Evolutionary conservation across 2,329 filamentous ascomycete species (phyloP).

Genomic region (Aspergillus thermomutatus): DNA sequence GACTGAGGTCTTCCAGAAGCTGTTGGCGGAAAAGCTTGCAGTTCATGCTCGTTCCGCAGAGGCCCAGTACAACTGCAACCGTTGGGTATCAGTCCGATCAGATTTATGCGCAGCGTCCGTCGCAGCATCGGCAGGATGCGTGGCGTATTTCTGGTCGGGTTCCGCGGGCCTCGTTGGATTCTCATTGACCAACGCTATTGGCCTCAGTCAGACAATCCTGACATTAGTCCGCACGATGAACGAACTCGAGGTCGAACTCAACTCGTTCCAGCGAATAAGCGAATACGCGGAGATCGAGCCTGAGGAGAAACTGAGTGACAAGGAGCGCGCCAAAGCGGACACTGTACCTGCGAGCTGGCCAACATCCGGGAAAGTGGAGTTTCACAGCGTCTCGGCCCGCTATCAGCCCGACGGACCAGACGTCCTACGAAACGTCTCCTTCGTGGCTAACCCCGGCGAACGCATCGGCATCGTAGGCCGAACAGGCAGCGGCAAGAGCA

Average conservation of each 20-base stretch:
- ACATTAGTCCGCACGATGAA: conserved; percentile 54
- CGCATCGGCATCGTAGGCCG: conserved; percentile 27
- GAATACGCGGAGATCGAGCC: conserved; percentile 25
- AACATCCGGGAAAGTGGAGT: conserved; percentile 21
- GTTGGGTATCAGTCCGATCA: conserved; percentile 55
- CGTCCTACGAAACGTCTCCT: conserved; percentile 22
- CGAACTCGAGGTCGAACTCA: conserved; percentile 56
- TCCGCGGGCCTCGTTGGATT: conserved; percentile 55
- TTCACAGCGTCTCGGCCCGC: conserved; percentile 21
- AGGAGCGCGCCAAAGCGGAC: conserved; percentile 3
- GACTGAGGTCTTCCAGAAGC: conserved; percentile 46
- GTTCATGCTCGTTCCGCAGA: conserved; percentile 48
- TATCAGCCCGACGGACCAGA: conserved; percentile 20
- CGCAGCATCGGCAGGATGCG: conserved; percentile 50
- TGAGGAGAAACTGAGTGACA: conserved; percentile 15
- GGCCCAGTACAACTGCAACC: conserved; percentile 54
- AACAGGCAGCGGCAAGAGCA: conserved; percentile 34
- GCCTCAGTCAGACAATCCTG: conserved; percentile 52
- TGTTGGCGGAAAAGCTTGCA: conserved; percentile 51
- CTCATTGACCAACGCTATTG: conserved; percentile 56
- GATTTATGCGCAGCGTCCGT: conserved; percentile 55
- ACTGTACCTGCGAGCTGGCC: conserved; percentile 22
- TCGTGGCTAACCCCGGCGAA: conserved; percentile 21
- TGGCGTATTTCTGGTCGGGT: conserved; percentile 49
- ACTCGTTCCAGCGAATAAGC: conserved; percentile 30